Percentiles rank a stretch among this genome's conserved stretches.
phyloP scores from a whole-genome alignment of 345 rosid genomes.

The Corchorus olitorius region DNA sequence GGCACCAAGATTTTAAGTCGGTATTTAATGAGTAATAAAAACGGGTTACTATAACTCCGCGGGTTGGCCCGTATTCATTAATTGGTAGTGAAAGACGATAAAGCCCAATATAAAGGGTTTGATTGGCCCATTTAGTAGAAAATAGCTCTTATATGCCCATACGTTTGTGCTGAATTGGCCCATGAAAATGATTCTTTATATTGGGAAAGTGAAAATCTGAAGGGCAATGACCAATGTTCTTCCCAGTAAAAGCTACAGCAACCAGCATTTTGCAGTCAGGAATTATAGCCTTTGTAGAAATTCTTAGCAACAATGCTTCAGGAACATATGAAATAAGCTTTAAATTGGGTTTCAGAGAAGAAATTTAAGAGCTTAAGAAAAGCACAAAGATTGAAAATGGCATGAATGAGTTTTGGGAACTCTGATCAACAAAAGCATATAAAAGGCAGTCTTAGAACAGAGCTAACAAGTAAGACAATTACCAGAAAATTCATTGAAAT shows the following conservation, averaged over 20 bases:
- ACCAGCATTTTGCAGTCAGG: neutral
- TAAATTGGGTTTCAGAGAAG: neutral
- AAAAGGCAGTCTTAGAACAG: neutral
- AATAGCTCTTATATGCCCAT: neutral
- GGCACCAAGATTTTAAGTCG: no score
- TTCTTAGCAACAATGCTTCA: neutral
- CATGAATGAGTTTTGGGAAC: neutral
- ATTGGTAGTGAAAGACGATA: no score
- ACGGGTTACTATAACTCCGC: no score
- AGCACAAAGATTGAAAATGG: neutral
- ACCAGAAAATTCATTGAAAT: neutral
- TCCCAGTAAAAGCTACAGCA: neutral
- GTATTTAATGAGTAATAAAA: no score
- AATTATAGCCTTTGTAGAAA: neutral
- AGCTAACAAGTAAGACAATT: neutral
- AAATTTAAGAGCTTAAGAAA: neutral
- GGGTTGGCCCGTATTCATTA: no score
- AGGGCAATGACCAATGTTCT: neutral
- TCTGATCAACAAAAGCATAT: neutral
- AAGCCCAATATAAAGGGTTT: no score
- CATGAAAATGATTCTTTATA: neutral
- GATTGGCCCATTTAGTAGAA: neutral
- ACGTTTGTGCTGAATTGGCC: neutral
- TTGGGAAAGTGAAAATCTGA: no score
- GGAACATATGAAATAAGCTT: neutral